Evolutionary conservation across 768 basidiomycete genomes (phyloP).

Genomic region (Pluteus cervinus): DNA sequence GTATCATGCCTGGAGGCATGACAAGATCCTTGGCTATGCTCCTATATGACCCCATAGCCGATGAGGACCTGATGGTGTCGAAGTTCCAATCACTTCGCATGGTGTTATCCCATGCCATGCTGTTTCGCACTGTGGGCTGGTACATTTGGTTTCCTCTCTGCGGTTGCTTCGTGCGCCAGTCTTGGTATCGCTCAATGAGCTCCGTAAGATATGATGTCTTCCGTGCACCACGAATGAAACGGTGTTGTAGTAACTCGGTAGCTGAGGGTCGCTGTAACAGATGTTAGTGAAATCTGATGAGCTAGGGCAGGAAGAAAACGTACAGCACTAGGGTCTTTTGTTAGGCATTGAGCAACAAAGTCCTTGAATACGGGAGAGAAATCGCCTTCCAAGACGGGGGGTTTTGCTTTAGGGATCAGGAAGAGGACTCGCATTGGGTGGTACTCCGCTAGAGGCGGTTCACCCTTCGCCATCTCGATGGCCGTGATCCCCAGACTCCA

Average conservation of each 20-base stretch:
- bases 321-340: slow-evolving; percentile 84
- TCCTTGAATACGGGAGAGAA: slow-evolving; percentile 89
- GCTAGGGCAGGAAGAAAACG: slow-evolving; percentile 16
- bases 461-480: slow-evolving; percentile 97
- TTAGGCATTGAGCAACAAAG: slow-evolving; percentile 84
- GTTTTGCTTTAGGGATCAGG: slow-evolving; percentile 94
- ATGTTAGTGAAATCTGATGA: slow-evolving; percentile 6
- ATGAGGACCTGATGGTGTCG: slow-evolving; percentile 70
- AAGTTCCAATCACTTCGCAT: slow-evolving; percentile 96
- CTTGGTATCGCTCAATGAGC: slow-evolving; percentile 83
- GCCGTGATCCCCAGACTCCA: slow-evolving; percentile 98
- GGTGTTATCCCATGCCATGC: slow-evolving; percentile 69
- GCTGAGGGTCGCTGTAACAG: slow-evolving; percentile 74
- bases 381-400: slow-evolving; percentile 82
- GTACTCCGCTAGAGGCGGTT: slow-evolving; percentile 94
- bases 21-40: slow-evolving; percentile 63
- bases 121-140: slow-evolving; percentile 54
- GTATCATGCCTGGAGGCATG: slow-evolving; percentile 50
- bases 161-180: slow-evolving; percentile 60
- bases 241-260: slow-evolving; percentile 88
- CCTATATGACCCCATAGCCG: slow-evolving; percentile 74
- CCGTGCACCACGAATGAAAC: slow-evolving; percentile 81
- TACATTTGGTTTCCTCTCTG: slow-evolving; percentile 47
- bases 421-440: slow-evolving; percentile 99
- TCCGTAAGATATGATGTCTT: slow-evolving; percentile 82